Percentiles rank a stretch among this genome's conserved stretches.
These are phyloP conservation scores for Helicostylum pulchrum DNA, from an alignment of 192 early-diverging fungal species.

Conservation along the genomic window DNA sequence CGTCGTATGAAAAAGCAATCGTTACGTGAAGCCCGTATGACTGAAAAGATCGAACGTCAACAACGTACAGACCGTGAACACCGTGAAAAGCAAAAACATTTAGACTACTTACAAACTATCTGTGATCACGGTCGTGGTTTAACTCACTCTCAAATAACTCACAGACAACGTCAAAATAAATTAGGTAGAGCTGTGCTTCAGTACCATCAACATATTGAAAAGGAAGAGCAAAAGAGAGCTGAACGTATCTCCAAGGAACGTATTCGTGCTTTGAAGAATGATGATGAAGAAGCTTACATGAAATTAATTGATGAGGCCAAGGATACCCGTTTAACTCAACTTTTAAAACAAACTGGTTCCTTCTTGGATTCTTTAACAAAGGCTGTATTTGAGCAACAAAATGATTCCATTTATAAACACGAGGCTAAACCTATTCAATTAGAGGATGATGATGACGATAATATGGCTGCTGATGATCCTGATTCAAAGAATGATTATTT, in stretches of 20 bases:
- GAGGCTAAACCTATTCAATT: background rate
- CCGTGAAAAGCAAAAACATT: constrained; percentile 80
- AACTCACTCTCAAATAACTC: constrained; percentile 60
- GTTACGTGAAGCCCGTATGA: constrained; percentile 78
- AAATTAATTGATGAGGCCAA: constrained; percentile 94
- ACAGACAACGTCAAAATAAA: constrained; percentile 64
- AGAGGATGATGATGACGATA: background rate
- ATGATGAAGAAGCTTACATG: constrained; percentile 98
- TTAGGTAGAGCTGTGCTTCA: constrained; percentile 78
- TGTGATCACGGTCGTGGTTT: constrained; percentile 71
- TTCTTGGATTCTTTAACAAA: constrained; percentile 85
- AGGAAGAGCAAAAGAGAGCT: constrained; percentile 90
- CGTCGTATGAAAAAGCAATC: constrained; percentile 82
- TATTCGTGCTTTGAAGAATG: constrained; percentile 91
- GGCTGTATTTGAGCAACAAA: constrained; percentile 83
- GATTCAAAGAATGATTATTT: constrained; percentile 77
- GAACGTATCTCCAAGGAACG: constrained; percentile 90
- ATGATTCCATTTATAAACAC: constrained; percentile 42
- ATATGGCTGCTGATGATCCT: constrained; percentile 21
- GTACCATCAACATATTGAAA: constrained; percentile 80
- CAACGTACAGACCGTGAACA: constrained; percentile 84
- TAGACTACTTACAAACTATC: constrained; percentile 78
- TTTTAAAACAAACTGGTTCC: constrained; percentile 86
- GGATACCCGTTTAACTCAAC: constrained; percentile 90
- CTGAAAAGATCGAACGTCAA: constrained; percentile 85